A percentile compares a stretch with the other conserved stretches of the same genome.
Evolutionary conservation across 176 grass and related monocot genomes (phyloP).

Genomic region (Secale cereale): DNA sequence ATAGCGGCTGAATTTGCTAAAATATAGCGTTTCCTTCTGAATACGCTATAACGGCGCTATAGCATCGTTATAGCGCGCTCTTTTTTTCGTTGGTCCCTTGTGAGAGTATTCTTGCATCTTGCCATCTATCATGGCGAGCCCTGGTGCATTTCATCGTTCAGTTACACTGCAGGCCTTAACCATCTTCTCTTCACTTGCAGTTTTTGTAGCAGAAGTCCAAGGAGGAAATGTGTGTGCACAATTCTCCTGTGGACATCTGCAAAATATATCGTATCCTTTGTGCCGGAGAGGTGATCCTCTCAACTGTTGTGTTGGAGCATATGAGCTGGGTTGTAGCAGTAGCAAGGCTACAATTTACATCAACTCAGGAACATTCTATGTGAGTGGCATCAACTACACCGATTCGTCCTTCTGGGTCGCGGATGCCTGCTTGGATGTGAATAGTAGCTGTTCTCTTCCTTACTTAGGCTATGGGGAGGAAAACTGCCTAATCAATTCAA

Average conservation of each 20-base stretch:
- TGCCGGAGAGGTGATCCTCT: background rate
- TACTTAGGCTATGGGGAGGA: background rate
- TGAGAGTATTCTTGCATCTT: no score
- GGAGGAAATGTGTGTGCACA: background rate
- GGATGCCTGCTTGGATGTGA: background rate
- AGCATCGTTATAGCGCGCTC: no score
- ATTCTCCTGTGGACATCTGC: conserved; percentile 35
- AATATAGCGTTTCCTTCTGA: no score
- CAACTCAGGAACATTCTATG: background rate
- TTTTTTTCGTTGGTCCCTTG: no score
- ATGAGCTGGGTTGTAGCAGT: background rate
- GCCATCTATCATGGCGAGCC: background rate
- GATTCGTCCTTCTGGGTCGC: background rate
- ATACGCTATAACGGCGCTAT: no score
- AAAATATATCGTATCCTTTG: background rate
- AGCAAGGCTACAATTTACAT: background rate
- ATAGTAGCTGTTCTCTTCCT: background rate
- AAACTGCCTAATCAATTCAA: no score
- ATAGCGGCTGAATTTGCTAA: no score
- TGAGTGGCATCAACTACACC: background rate
- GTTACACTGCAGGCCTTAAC: background rate
- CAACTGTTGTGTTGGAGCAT: background rate
- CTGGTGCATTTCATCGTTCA: background rate
- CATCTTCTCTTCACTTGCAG: background rate
- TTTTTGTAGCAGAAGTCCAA: background rate